These are phyloP conservation scores for Silene coronaria DNA, from an alignment of 179 eudicot species.

Conservation along the genomic window DNA sequence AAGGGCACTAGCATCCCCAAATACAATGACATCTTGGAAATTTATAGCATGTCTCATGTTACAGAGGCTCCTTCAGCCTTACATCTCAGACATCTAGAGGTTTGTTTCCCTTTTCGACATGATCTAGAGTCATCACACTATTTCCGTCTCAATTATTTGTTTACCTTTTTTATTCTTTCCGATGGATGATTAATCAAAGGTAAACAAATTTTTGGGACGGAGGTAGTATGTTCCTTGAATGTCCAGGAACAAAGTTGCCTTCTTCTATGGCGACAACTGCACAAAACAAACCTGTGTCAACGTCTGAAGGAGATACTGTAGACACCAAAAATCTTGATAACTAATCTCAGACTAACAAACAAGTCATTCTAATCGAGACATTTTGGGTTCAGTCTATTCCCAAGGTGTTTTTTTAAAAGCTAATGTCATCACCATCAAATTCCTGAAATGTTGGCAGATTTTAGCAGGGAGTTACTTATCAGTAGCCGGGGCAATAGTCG, in stretches of 20 bases:
- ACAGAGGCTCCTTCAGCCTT: conserved; percentile 19
- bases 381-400: no score
- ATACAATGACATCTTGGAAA: conserved; percentile 31
- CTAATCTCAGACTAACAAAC: no score
- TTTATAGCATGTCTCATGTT: conserved; percentile 27
- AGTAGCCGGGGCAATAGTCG: conserved; percentile 46
- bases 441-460: conserved; percentile 29
- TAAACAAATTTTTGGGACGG: no score
- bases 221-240: no score
- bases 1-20: conserved; percentile 33
- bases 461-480: conserved; percentile 48
- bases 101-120: conserved; percentile 13
- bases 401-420: not conserved
- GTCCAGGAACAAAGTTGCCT: not conserved
- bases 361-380: no score
- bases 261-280: not conserved
- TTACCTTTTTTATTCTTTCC: no score
- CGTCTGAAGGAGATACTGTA: no score
- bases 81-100: conserved; percentile 59
- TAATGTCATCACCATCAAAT: not conserved
- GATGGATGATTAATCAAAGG: no score
- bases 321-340: no score
- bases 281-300: not conserved
- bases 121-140: no score
- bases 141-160: no score